Evolutionary conservation across 129 eudicot species (phyloP).

Genomic region (Chrysanthemum lavandulifolium): DNA sequence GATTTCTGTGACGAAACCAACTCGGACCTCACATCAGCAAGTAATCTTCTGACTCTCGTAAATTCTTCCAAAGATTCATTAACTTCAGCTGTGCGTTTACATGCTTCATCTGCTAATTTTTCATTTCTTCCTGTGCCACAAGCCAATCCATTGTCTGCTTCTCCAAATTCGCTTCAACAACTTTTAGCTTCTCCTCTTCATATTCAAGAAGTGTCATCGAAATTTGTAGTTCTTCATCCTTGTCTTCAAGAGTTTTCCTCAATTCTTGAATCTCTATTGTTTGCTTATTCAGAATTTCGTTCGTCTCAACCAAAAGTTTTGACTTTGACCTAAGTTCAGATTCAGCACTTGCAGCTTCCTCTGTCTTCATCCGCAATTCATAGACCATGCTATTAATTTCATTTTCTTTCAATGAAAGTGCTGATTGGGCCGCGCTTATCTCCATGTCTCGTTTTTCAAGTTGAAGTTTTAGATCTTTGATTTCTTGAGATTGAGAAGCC

Average conservation of each 20-base stretch:
- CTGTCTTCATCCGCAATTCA: slow-evolving; percentile 55
- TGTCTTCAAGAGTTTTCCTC: slow-evolving; percentile 42
- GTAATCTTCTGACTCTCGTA: slow-evolving; percentile 61
- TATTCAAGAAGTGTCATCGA: slow-evolving; percentile 31
- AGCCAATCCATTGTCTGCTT: slow-evolving; percentile 78
- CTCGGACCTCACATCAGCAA: slow-evolving; percentile 65
- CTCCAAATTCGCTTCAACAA: slow-evolving; percentile 60
- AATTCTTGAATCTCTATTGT: slow-evolving; percentile 55
- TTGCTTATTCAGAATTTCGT: slow-evolving; percentile 54
- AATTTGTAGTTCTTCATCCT: slow-evolving; percentile 54
- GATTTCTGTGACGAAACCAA: slow-evolving; percentile 66
- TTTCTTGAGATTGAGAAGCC: slow-evolving; percentile 65
- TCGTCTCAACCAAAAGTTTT: slow-evolving; percentile 49
- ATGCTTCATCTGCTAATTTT: slow-evolving; percentile 47
- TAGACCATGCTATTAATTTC: slow-evolving; percentile 49
- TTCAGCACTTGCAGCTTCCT: slow-evolving; percentile 47
- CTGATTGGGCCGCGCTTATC: slow-evolving; percentile 43
- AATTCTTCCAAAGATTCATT: slow-evolving; percentile 55
- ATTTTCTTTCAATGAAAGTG: slow-evolving; percentile 53
- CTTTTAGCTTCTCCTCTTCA: slow-evolving; percentile 57
- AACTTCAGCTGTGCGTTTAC: slow-evolving; percentile 44
- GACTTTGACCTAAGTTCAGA: slow-evolving; percentile 47
- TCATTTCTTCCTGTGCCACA: slow-evolving; percentile 64
- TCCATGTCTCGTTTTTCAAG: slow-evolving; percentile 60
- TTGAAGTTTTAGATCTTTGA: slow-evolving; percentile 57